Percentiles rank a stretch among this genome's conserved stretches.
phyloP scores from a whole-genome alignment of 164 flowering plant species.

The Dillenia turbinata region DNA sequence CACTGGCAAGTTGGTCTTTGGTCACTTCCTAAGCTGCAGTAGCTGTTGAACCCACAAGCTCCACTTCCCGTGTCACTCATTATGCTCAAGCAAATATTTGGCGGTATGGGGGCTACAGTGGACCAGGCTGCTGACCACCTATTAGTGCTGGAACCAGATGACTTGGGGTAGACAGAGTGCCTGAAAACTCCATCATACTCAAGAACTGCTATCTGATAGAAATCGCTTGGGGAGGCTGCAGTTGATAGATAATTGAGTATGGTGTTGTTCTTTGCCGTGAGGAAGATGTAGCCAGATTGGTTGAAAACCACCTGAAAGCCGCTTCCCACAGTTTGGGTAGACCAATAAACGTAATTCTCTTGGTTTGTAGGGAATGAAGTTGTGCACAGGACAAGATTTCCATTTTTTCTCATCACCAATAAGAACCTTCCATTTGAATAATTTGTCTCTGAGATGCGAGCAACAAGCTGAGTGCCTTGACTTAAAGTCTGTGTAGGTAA shows the following conservation, averaged over 20 bases:
- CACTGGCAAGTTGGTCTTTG: conserved; percentile 34
- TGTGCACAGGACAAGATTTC: conserved; percentile 31
- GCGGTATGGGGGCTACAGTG: conserved; percentile 7
- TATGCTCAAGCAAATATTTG: conserved; percentile 22
- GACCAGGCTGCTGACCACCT: conserved; percentile 16
- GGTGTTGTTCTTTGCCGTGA: conserved; percentile 14
- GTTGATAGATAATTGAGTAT: background rate
- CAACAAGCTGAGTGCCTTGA: conserved; percentile 4
- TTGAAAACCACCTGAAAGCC: conserved; percentile 29
- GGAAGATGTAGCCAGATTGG: conserved; percentile 27
- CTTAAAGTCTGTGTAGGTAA: conserved; percentile 33
- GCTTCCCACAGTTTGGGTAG: conserved; percentile 1
- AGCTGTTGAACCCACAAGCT: conserved; percentile 49
- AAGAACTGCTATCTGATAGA: conserved; percentile 35
- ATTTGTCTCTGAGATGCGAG: conserved; percentile 18
- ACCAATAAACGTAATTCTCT: conserved; percentile 11
- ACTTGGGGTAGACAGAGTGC: conserved; percentile 26
- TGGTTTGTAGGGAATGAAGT: conserved; percentile 5
- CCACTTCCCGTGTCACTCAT: conserved; percentile 19
- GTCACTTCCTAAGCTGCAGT: conserved; percentile 27
- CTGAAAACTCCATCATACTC: conserved; percentile 47
- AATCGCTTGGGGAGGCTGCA: conserved; percentile 3
- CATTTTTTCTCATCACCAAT: conserved; percentile 21
- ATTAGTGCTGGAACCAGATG: background rate
- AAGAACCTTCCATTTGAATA: conserved; percentile 35